Evolutionary conservation across 1,284 basidiomycete genomes (phyloP).

Genomic region (Ceratobasidium papillatum): DNA sequence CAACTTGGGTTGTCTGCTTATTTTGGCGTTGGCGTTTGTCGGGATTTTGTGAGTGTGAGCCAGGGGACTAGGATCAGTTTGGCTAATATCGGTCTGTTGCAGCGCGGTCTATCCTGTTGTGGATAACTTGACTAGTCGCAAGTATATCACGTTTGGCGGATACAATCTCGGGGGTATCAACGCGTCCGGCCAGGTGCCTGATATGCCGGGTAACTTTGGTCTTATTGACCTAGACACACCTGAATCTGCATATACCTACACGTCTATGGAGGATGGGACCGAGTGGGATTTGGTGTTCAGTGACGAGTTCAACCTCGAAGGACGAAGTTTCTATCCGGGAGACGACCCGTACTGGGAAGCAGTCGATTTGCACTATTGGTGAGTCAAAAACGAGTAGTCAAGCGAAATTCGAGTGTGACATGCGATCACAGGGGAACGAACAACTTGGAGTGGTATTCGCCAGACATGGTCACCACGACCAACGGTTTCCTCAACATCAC

Average conservation of each 20-base stretch:
- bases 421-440: constrained; percentile 55
- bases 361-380: constrained; percentile 79
- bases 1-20: constrained; percentile 44
- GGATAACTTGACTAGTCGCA: neutral
- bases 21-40: constrained; percentile 39
- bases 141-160: constrained; percentile 45
- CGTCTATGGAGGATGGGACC: constrained; percentile 66
- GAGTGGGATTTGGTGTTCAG: constrained; percentile 87
- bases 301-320: constrained; percentile 89
- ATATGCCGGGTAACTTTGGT: constrained; percentile 49
- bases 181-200: constrained; percentile 56
- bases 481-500: constrained; percentile 84
- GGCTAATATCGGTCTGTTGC: neutral
- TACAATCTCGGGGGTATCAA: constrained; percentile 56
- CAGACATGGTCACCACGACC: constrained; percentile 78
- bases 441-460: constrained; percentile 79
- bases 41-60: constrained; percentile 43
- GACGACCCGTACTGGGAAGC: constrained; percentile 80
- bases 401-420: neutral
- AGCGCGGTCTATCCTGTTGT: constrained; percentile 42
- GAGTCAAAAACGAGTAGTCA: constrained; percentile 39
- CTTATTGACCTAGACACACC: constrained; percentile 78
- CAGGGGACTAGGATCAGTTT: neutral
- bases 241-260: constrained; percentile 59
- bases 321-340: constrained; percentile 61